Conservation (phyloP, 139 green algal genomes). For the Gonium pectorale region DNA sequence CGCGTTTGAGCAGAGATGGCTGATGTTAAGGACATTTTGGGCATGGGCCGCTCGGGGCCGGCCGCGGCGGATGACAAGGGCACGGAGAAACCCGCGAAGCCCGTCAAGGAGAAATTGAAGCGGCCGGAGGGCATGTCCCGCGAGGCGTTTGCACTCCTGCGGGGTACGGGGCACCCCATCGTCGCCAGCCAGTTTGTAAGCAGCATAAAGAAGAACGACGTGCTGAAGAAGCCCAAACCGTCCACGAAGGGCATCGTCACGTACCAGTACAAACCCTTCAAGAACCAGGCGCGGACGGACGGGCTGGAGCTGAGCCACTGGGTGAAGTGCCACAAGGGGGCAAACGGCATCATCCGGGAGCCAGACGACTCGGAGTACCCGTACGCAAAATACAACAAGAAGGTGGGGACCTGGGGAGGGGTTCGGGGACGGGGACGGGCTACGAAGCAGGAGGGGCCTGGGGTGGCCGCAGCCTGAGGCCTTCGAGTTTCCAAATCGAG, state of each 20-base stretch:
- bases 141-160: slow-evolving; percentile 92
- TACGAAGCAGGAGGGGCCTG: too few species aligned
- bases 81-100: slow-evolving; percentile 38
- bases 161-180: slow-evolving; percentile 84
- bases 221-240: slow-evolving; percentile 58
- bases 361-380: slow-evolving; percentile 81
- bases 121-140: slow-evolving; percentile 85
- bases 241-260: slow-evolving; percentile 59
- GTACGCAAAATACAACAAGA: slow-evolving; percentile 94
- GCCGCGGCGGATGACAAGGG: slow-evolving; percentile 31
- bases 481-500: too few species aligned
- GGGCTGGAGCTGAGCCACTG: slow-evolving; percentile 85
- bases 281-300: slow-evolving; percentile 80
- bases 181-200: slow-evolving; percentile 72
- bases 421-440: not conserved
- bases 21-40: slow-evolving; percentile 93
- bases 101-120: slow-evolving; percentile 79
- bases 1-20: too few species aligned
- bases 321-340: slow-evolving; percentile 89
- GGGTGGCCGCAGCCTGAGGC: too few species aligned
- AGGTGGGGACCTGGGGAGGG: slow-evolving; percentile 69
- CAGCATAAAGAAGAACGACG: slow-evolving; percentile 48
- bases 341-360: slow-evolving; percentile 72
- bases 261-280: slow-evolving; percentile 80
- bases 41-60: slow-evolving; percentile 63